A percentile compares a stretch with the other conserved stretches of the same genome.
Conservation (phyloP, 2,329 filamentous ascomycete species). For the Talaromyces sp. region DNA sequence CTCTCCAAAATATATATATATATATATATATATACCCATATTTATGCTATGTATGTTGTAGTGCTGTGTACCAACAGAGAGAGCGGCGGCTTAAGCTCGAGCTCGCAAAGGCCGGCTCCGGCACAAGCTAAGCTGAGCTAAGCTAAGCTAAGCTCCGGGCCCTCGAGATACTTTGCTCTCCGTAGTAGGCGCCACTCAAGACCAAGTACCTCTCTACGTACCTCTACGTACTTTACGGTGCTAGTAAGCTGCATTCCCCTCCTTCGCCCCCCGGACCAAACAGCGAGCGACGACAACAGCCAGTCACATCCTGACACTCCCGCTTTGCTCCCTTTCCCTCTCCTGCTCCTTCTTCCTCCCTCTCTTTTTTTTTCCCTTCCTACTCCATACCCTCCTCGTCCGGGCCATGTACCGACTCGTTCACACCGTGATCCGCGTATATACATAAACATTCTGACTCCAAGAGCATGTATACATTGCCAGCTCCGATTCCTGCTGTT, state of each 20-base stretch:
- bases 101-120: constrained; percentile 5
- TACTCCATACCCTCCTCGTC: background rate
- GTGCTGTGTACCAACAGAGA: background rate
- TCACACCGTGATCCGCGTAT: background rate
- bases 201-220: background rate
- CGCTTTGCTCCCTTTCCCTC: background rate
- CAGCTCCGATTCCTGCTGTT: background rate
- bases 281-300: background rate
- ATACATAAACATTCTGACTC: background rate
- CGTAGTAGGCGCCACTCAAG: background rate
- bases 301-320: constrained; percentile 7
- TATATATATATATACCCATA: background rate
- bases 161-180: background rate
- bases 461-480: constrained; percentile 2
- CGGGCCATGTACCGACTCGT: background rate
- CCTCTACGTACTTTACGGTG: too few species aligned
- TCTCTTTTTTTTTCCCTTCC: background rate
- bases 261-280: constrained; percentile 6
- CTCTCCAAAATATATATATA: background rate
- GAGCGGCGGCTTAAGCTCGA: background rate
- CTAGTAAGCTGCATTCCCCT: background rate
- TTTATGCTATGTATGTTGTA: background rate
- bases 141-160: constrained; percentile 9
- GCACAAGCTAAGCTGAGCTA: constrained; percentile 7
- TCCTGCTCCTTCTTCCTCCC: background rate